Evolutionary conservation across 2,329 filamentous ascomycete genomes (phyloP).

Genomic region (Penicillium occitanis): DNA sequence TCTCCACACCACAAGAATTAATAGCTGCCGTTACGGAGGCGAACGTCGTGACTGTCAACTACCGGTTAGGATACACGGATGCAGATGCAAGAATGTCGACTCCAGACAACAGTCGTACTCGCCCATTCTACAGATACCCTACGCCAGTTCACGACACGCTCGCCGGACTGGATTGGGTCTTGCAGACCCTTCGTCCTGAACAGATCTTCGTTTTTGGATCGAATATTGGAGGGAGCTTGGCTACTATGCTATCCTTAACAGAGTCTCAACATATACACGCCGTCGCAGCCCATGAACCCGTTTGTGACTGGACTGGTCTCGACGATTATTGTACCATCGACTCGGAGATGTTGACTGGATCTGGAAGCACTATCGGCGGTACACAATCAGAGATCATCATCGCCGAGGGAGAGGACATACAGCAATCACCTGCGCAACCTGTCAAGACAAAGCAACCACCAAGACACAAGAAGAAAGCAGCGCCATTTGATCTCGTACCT

Average conservation of each 20-base stretch:
- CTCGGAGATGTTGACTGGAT: conserved; percentile 9
- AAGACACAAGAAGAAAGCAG: conserved; percentile 16
- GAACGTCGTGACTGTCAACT: conserved; percentile 43
- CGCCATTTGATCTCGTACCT: conserved; percentile 35
- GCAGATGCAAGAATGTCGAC: neutral
- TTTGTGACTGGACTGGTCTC: conserved; percentile 43
- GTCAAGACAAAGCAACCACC: conserved; percentile 23
- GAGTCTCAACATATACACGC: conserved; percentile 36
- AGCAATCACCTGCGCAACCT: conserved; percentile 14
- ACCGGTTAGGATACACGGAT: conserved; percentile 34
- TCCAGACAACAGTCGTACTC: neutral
- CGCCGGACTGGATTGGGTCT: conserved; percentile 41
- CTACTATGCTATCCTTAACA: conserved; percentile 45
- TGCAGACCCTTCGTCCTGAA: conserved; percentile 31
- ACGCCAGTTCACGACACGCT: conserved; percentile 43
- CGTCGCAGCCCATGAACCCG: conserved; percentile 36
- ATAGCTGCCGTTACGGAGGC: conserved; percentile 35
- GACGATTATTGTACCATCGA: conserved; percentile 40
- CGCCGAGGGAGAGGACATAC: neutral
- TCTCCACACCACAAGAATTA: conserved; percentile 26
- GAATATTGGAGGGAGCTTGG: conserved; percentile 43
- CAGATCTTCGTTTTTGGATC: conserved; percentile 36
- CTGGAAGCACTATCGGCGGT: neutral
- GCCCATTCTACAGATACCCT: conserved; percentile 33
- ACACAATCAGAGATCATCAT: neutral